Evolutionary conservation across 202 grass and related monocot genomes (phyloP).

Genomic region (Bolboschoenoplectus hybrid): DNA sequence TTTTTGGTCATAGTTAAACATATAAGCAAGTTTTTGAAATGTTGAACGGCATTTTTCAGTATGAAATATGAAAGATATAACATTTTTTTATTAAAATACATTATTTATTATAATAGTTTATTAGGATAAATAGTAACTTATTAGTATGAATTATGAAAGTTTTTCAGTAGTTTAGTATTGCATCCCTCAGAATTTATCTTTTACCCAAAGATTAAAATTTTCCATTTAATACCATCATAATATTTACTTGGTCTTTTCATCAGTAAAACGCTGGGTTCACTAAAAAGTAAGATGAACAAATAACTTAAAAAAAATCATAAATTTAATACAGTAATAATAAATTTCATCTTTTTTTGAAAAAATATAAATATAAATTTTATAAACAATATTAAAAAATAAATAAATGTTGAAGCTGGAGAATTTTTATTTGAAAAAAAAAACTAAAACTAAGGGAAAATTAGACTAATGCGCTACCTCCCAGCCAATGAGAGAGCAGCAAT

Average conservation of each 20-base stretch:
- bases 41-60: too few species aligned
- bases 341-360: too few species aligned
- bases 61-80: not conserved
- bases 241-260: not conserved
- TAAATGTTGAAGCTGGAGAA: too few species aligned
- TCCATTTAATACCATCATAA: not conserved
- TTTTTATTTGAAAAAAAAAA: not conserved
- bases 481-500: slow-evolving; percentile 62
- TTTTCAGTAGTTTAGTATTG: not conserved
- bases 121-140: not conserved
- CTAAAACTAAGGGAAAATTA: not conserved
- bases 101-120: not conserved
- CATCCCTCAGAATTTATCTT: not conserved
- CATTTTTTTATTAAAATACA: not conserved
- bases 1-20: too few species aligned
- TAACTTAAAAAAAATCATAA: not conserved
- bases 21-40: too few species aligned
- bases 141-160: not conserved
- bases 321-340: too few species aligned
- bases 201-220: not conserved
- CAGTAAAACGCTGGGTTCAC: not conserved
- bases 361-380: too few species aligned
- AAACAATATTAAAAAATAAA: too few species aligned
- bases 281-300: not conserved
- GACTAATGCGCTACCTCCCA: not conserved